These are phyloP conservation scores for Talaromyces atroroseus DNA, from an alignment of 2,329 filamentous ascomycete species.

Conservation along the genomic window DNA sequence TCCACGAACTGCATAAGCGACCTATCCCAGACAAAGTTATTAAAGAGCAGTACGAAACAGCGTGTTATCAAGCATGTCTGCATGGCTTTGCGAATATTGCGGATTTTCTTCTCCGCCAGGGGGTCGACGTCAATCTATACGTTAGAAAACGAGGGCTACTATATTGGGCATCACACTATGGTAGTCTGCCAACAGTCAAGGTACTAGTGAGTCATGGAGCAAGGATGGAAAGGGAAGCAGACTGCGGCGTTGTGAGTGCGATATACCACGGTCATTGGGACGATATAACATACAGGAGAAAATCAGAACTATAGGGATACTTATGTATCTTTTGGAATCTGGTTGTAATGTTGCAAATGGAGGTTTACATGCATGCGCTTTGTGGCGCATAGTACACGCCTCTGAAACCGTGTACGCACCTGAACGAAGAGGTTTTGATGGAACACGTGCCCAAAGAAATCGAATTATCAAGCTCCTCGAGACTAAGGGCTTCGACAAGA, in stretches of 20 bases:
- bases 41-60: neutral
- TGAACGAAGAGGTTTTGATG: neutral
- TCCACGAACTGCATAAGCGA: slow-evolving; percentile 2
- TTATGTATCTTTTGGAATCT: slow-evolving; percentile 1
- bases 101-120: neutral
- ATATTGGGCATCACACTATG: neutral
- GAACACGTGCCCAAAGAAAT: neutral
- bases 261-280: neutral
- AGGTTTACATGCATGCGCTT: slow-evolving; percentile 4
- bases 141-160: neutral
- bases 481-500: neutral
- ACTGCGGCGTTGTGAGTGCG: slow-evolving; percentile 3
- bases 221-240: slow-evolving; percentile 3
- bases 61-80: neutral
- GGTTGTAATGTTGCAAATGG: slow-evolving; percentile 10
- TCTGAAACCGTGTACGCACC: neutral
- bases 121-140: neutral
- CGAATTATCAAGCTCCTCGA: neutral
- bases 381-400: neutral
- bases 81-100: neutral
- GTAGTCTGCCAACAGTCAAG: neutral
- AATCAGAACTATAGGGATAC: too few relatives aligned
- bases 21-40: neutral
- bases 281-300: too few relatives aligned
- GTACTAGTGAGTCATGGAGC: slow-evolving; percentile 1